Base-by-base conservation (phyloP, 345 rosid species). In the Trapa incisa region DNA sequence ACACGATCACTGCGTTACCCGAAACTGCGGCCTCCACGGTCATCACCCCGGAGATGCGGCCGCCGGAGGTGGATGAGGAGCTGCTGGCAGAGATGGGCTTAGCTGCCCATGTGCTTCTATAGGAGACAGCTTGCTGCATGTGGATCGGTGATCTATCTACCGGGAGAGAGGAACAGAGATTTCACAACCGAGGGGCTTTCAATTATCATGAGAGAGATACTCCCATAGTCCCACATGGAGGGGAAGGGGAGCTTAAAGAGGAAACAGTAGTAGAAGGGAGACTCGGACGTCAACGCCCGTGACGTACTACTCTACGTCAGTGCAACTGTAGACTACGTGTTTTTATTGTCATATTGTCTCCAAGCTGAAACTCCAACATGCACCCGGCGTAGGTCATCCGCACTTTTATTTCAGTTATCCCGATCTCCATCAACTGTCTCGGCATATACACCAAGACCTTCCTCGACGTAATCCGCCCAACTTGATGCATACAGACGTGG, bases 91-190 rank as follows among this genome's bases (percentile, higher is more conserved):
- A 22, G 12, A 8, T 22, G 35, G 54, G 63, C 35, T 6, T 17
- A 15, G 63, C 35, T 36, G 45, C 48, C 64, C 50, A 54, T 17
- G 70, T 12, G 33, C 16, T 58, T 37, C 62, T 38, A 22, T 68
- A 68, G 9, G 64, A 33, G n/a, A 68, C 54, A 7, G 70, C 70
- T 35, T 68, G 61, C 56, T 68, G 64, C 70, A 68, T 68, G 29
- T 54, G 48, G 7, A 41, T 41, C 4, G 4, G 43, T 22, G 29
- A 22, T 22, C 29, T 22, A 50, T 16, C 56, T 50, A 45, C 48
- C 13, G 0, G 29, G 48, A 45, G 56, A 50, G 56, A 50, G 56
- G 22, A 29, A 50, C 43, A 41, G 43, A 41, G 43, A 1, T 8
- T 41, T 41, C 43, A 4, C 43, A 41, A 41, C 43, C 4, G 43